phyloP scores from a whole-genome alignment of 345 rosid genomes.

The Melaleuca alternifolia region DNA sequence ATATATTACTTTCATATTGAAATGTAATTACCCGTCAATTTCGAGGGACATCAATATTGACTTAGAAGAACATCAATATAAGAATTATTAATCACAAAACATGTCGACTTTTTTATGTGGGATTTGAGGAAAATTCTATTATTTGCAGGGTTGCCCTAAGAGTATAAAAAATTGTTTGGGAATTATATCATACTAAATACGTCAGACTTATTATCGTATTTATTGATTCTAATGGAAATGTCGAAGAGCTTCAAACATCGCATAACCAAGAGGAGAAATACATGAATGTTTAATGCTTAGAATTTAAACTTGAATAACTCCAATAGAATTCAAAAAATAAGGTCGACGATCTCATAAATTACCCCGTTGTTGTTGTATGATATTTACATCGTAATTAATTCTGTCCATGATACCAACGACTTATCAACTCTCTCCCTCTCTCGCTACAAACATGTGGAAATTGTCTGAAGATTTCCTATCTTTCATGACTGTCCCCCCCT shows the following conservation, averaged over 20 bases:
- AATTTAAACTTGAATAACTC: neutral
- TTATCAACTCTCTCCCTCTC: neutral
- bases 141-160: neutral
- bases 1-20: neutral
- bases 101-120: neutral
- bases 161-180: neutral
- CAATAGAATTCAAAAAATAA: neutral
- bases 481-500: neutral
- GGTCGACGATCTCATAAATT: neutral
- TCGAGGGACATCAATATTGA: too few species aligned
- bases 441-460: neutral
- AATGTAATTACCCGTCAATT: too few species aligned
- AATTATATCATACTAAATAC: neutral
- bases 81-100: neutral
- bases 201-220: neutral
- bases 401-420: neutral
- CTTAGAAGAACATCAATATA: neutral
- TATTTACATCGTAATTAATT: neutral
- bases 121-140: neutral
- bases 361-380: neutral
- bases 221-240: neutral
- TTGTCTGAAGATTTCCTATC: neutral
- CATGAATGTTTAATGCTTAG: neutral
- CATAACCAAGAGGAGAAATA: neutral
- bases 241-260: neutral